These are phyloP conservation scores for Symmetrospora coprosmae DNA, from an alignment of 768 basidiomycete species.

Conservation along the genomic window DNA sequence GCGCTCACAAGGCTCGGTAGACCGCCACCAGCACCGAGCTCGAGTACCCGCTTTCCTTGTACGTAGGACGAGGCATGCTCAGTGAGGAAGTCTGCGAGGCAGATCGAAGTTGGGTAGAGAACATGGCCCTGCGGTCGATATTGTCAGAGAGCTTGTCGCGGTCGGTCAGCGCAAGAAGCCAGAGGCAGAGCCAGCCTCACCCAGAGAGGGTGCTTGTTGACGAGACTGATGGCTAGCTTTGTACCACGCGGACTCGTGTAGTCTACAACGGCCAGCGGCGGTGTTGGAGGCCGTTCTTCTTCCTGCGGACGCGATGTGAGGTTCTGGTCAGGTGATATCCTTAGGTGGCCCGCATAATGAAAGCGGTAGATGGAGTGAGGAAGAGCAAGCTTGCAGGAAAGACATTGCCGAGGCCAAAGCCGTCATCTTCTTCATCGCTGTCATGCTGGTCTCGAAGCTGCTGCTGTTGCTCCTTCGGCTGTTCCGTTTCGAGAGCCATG, in stretches of 20 bases:
- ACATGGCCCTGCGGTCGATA: constrained; percentile 33
- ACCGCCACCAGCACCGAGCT: constrained; percentile 86
- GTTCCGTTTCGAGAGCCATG: neutral
- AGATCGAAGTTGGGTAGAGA: constrained; percentile 35
- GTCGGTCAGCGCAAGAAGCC: neutral
- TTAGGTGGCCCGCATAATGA: neutral
- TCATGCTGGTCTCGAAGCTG: neutral
- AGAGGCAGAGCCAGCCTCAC: neutral
- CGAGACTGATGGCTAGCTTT: constrained; percentile 1
- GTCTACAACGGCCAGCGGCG: neutral
- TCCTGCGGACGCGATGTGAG: neutral
- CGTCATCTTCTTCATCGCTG: neutral
- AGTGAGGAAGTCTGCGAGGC: constrained; percentile 33
- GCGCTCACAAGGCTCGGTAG: constrained; percentile 66
- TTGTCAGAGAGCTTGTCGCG: no score
- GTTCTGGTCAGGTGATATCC: neutral
- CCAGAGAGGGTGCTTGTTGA: constrained; percentile 14
- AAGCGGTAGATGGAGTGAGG: neutral
- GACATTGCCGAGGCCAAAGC: constrained; percentile 9
- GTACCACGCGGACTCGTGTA: constrained; percentile 1
- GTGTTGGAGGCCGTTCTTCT: constrained; percentile 5
- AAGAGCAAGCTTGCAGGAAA: constrained; percentile 9
- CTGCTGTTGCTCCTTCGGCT: neutral
- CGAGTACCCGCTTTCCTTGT: constrained; percentile 48
- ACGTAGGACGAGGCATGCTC: constrained; percentile 31